phyloP scores from a whole-genome alignment of 352 stramenopile species.

The Phytophthora pini region DNA sequence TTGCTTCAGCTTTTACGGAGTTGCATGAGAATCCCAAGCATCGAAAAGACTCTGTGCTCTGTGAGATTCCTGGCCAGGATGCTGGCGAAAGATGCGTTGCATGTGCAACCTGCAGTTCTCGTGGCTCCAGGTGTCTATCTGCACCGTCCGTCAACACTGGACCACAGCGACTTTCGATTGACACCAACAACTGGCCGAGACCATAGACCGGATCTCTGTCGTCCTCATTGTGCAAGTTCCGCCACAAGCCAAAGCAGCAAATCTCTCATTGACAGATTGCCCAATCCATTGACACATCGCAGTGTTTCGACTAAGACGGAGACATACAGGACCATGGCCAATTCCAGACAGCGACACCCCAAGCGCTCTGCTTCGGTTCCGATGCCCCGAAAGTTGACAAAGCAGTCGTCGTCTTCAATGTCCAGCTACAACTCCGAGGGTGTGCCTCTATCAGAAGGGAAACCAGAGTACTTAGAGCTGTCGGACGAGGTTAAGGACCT shows the following conservation, averaged over 20 bases:
- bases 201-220: background rate
- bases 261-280: conserved; percentile 29
- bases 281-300: conserved; percentile 15
- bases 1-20: conserved; percentile 40
- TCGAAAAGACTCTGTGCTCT: conserved; percentile 14
- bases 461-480: conserved; percentile 29
- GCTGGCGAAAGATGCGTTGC: conserved; percentile 31
- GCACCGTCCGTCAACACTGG: conserved; percentile 14
- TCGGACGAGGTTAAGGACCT: conserved; percentile 33
- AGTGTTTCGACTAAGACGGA: conserved; percentile 19
- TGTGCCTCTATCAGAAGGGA: conserved; percentile 6
- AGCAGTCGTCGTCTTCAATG: conserved; percentile 19
- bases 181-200: too few relatives aligned
- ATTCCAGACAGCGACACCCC: conserved; percentile 6
- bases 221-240: conserved; percentile 22
- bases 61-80: conserved; percentile 29
- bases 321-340: conserved; percentile 14
- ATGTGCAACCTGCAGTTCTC: conserved; percentile 37
- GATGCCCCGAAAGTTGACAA: conserved; percentile 14
- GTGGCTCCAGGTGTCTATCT: conserved; percentile 14
- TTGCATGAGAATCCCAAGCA: conserved; percentile 20
- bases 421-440: conserved; percentile 31
- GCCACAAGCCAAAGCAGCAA: conserved; percentile 13
- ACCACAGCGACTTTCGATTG: background rate
- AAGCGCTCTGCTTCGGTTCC: conserved; percentile 29